These are phyloP conservation scores for Cyphellophora attinorum DNA, from an alignment of 2,329 filamentous ascomycete species.

Conservation along the genomic window DNA sequence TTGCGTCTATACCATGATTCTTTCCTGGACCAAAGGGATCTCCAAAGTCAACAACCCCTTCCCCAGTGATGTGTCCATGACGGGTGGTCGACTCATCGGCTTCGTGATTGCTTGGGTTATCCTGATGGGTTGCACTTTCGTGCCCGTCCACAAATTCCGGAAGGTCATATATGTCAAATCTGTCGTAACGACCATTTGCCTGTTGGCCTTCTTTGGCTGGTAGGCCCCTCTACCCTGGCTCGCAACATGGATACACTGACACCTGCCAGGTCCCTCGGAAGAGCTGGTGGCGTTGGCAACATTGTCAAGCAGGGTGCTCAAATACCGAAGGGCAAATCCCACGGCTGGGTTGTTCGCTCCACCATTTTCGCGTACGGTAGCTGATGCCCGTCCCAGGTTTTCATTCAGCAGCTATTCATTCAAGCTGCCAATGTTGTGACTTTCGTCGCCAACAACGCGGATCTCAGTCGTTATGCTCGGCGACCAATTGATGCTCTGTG, in stretches of 20 bases:
- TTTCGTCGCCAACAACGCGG: constrained; percentile 67
- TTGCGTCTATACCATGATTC: constrained; percentile 2
- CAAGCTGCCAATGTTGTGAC: constrained; percentile 69
- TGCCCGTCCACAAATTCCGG: constrained; percentile 58
- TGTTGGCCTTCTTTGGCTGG: constrained; percentile 80
- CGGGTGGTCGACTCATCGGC: constrained; percentile 21
- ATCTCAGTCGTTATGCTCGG: constrained; percentile 79
- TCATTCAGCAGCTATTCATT: constrained; percentile 44
- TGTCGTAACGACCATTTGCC: constrained; percentile 69
- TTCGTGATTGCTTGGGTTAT: constrained; percentile 82
- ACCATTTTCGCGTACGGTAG: no score
- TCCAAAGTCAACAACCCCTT: constrained; percentile 3
- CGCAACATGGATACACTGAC: no score
- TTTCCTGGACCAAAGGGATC: constrained; percentile 1
- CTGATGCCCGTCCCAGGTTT: constrained; percentile 77
- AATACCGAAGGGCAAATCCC: constrained; percentile 51
- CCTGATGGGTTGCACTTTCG: constrained; percentile 77
- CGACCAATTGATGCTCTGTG: no score
- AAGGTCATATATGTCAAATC: constrained; percentile 87
- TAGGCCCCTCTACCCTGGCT: no score
- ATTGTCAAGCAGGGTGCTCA: constrained; percentile 61
- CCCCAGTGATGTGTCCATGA: constrained; percentile 1
- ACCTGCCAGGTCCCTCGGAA: constrained; percentile 65
- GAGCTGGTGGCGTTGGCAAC: constrained; percentile 71
- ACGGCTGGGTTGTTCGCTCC: constrained; percentile 82